A percentile compares a stretch with the other conserved stretches of the same genome.
Evolutionary conservation across 2,329 filamentous ascomycete species (phyloP).

Genomic region (Elsinoe necatrix): DNA sequence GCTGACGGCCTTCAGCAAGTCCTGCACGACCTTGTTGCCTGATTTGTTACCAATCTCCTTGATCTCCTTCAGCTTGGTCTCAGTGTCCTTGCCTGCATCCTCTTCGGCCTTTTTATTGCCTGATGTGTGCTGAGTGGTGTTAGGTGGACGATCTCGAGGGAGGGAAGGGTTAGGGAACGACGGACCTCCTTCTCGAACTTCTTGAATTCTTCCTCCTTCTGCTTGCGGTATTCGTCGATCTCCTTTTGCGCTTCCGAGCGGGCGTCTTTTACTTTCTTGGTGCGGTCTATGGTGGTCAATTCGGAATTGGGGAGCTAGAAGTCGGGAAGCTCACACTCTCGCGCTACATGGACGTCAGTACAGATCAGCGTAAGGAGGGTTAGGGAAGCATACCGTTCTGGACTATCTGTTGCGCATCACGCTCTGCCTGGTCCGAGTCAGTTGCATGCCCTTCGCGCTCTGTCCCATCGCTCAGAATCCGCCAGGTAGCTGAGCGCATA

Average conservation of each 20-base stretch:
- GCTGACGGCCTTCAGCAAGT: conserved; percentile 76
- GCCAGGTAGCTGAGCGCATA: no score
- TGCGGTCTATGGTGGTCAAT: conserved; percentile 57
- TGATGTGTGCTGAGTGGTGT: conserved; percentile 63
- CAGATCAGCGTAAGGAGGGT: conserved; percentile 1
- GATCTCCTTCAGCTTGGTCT: conserved; percentile 75
- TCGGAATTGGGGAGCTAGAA: conserved; percentile 16
- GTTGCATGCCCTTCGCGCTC: conserved; percentile 9
- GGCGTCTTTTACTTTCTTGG: conserved; percentile 94
- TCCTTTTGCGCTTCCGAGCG: conserved; percentile 96
- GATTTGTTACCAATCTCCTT: conserved; percentile 69
- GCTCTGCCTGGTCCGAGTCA: conserved; percentile 69
- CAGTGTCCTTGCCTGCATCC: conserved; percentile 70
- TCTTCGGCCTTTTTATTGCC: conserved; percentile 70
- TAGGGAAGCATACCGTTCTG: conserved; percentile 64
- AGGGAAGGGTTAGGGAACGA: conserved; percentile 18
- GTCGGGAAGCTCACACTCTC: conserved; percentile 62
- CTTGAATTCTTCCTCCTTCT: conserved; percentile 93
- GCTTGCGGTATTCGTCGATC: conserved; percentile 81
- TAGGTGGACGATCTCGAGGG: conserved; percentile 1
- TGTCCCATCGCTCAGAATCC: no score
- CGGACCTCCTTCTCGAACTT: conserved; percentile 75
- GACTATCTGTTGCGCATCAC: conserved; percentile 97
- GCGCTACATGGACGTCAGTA: conserved; percentile 46
- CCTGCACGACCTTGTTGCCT: conserved; percentile 69